A percentile compares a stretch with the other conserved stretches of the same genome.
These are phyloP conservation scores for Mesotaenium endlicherianum DNA, from an alignment of 139 green algal genomes.

Conservation along the genomic window DNA sequence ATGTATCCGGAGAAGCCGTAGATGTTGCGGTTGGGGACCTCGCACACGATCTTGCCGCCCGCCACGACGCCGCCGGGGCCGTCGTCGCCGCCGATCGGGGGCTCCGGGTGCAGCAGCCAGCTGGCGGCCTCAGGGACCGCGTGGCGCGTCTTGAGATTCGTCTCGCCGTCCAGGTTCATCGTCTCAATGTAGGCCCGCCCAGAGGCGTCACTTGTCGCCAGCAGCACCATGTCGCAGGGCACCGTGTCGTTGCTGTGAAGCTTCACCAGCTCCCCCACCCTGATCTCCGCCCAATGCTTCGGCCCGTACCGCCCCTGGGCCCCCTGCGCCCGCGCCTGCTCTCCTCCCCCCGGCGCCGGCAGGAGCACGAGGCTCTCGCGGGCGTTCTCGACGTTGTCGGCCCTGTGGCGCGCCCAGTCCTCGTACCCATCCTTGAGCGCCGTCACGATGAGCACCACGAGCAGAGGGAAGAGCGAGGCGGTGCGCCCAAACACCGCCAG, in stretches of 20 bases:
- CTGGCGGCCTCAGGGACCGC: neutral
- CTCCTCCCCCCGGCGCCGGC: no score
- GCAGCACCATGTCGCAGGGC: slow-evolving; percentile 78
- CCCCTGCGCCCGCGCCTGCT: neutral
- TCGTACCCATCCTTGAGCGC: slow-evolving; percentile 69
- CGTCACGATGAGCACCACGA: slow-evolving; percentile 76
- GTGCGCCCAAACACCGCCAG: slow-evolving; percentile 52
- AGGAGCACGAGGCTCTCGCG: slow-evolving; percentile 22
- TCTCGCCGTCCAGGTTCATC: slow-evolving; percentile 74
- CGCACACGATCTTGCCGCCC: slow-evolving; percentile 38
- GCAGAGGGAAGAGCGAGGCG: slow-evolving; percentile 65
- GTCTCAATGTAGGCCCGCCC: slow-evolving; percentile 78
- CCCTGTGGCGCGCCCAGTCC: slow-evolving; percentile 31
- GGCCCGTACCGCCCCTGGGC: neutral
- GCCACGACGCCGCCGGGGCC: no score
- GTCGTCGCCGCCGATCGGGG: no score
- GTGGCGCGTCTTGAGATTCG: slow-evolving; percentile 49
- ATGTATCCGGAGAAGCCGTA: slow-evolving; percentile 74
- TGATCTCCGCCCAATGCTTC: slow-evolving; percentile 17
- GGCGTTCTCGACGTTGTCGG: slow-evolving; percentile 40
- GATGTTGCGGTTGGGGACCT: slow-evolving; percentile 76
- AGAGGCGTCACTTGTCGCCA: slow-evolving; percentile 64
- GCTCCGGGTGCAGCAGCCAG: no score
- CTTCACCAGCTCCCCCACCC: slow-evolving; percentile 39
- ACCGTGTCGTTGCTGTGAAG: slow-evolving; percentile 58